Conservation (phyloP, 2,329 filamentous ascomycete genomes). For the Pyricularia grisea region DNA sequence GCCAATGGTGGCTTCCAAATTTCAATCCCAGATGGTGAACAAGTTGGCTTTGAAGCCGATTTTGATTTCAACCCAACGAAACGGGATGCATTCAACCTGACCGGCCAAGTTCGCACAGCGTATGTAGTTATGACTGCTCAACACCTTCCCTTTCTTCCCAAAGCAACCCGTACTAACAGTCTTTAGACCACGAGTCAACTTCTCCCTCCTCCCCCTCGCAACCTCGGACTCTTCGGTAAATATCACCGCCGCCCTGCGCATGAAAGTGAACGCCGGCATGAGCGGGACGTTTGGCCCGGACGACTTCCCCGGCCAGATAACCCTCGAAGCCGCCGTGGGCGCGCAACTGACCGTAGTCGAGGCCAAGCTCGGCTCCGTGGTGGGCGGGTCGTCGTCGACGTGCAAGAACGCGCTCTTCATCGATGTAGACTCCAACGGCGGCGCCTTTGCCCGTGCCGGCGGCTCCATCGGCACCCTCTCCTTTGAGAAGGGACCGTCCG, state of each 20-base stretch:
- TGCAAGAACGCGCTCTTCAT: conserved; percentile 9
- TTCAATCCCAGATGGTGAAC: conserved; percentile 9
- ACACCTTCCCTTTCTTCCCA: not conserved
- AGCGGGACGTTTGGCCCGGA: conserved; percentile 3
- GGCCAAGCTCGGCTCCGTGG: conserved; percentile 8
- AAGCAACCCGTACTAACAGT: not conserved
- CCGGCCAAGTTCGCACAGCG: not conserved
- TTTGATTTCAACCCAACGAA: conserved; percentile 1
- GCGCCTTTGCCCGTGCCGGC: conserved; percentile 7
- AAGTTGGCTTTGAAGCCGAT: conserved; percentile 8
- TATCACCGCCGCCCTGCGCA: conserved; percentile 10
- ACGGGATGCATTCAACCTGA: not conserved
- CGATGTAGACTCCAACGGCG: conserved; percentile 10
- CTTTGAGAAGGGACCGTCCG: conserved; percentile 2
- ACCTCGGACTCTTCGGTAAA: conserved; percentile 6
- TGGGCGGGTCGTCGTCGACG: not conserved
- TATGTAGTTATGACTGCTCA: not conserved
- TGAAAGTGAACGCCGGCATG: conserved; percentile 9
- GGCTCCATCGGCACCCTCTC: not conserved
- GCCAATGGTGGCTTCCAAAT: conserved; percentile 10
- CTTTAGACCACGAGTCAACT: conserved; percentile 8
- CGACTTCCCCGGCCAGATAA: not conserved
- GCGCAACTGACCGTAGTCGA: conserved; percentile 9
- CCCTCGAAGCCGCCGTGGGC: conserved; percentile 6
- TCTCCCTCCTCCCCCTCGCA: conserved; percentile 9